phyloP scores from a whole-genome alignment of 805 yeast species.

The Metschnikowia amazonensis region DNA sequence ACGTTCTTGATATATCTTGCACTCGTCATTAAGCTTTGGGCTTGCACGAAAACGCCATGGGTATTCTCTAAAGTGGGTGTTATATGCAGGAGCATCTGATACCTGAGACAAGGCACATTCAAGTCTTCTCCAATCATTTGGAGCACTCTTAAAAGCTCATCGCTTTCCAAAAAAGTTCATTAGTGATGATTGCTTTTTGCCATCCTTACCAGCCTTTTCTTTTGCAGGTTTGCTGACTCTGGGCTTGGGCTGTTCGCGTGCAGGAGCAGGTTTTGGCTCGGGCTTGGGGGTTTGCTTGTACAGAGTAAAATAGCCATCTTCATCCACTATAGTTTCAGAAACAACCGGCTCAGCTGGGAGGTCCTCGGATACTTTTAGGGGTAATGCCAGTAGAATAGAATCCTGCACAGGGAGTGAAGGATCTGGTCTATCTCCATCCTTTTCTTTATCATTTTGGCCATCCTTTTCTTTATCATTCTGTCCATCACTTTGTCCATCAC shows the following conservation, averaged over 20 bases:
- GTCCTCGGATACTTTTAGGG: background rate
- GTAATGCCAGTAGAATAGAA: conserved; percentile 1
- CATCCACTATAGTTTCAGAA: conserved; percentile 31
- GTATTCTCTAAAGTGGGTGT: no score
- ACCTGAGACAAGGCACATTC: no score
- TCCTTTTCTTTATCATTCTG: no score
- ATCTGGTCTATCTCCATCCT: background rate
- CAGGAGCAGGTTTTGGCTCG: conserved; percentile 1
- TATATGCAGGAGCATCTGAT: no score
- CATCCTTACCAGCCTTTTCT: conserved; percentile 11
- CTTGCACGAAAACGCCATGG: no score
- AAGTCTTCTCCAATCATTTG: no score
- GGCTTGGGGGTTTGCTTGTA: conserved; percentile 16
- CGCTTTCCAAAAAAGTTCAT: conserved; percentile 48
- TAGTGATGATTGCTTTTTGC: conserved; percentile 41
- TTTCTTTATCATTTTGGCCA: background rate
- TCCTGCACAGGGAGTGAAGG: no score
- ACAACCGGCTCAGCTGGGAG: background rate
- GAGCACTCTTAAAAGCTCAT: background rate
- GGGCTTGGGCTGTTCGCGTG: background rate
- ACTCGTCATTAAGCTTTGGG: no score
- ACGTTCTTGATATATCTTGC: no score
- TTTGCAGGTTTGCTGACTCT: background rate
- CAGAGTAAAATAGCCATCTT: conserved; percentile 50
- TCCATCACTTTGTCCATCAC: background rate